These are phyloP conservation scores for Trichoderma parareesei DNA, from an alignment of 495 filamentous ascomycete species.

Conservation along the genomic window DNA sequence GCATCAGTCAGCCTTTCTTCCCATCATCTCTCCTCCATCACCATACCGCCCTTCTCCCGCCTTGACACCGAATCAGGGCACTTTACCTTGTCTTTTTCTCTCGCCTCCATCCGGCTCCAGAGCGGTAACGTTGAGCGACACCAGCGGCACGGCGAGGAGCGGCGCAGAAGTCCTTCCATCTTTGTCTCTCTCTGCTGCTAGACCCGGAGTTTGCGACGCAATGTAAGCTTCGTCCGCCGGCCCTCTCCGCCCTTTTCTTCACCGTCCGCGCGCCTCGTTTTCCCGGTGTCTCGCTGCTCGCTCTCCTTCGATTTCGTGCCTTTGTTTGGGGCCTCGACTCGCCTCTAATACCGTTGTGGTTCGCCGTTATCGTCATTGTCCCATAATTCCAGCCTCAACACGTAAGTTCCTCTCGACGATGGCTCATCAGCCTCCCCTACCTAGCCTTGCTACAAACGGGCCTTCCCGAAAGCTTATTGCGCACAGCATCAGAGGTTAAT, in stretches of 20 bases:
- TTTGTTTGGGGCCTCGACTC: not conserved
- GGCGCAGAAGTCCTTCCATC: not conserved
- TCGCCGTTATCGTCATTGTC: no score
- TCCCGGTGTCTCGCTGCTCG: not conserved
- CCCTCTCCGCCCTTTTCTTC: conserved; percentile 9
- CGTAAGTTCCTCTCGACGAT: not conserved
- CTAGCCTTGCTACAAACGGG: not conserved
- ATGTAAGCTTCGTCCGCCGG: not conserved
- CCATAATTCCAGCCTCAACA: no score
- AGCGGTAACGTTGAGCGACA: not conserved
- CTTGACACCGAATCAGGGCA: not conserved
- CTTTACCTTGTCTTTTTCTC: not conserved
- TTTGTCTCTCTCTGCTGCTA: not conserved
- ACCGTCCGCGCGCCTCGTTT: not conserved
- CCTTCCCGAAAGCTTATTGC: not conserved
- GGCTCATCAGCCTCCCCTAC: not conserved
- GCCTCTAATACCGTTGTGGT: not conserved
- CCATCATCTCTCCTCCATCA: not conserved
- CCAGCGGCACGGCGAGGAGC: not conserved
- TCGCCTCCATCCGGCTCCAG: not conserved
- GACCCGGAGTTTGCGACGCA: conserved; percentile 5
- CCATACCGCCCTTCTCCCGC: not conserved
- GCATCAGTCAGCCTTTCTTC: not conserved
- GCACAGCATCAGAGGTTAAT: not conserved
- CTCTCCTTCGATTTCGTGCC: no score